These are phyloP conservation scores for Hymenotorrendiella dingleyae DNA, from an alignment of 2,329 filamentous ascomycete genomes.

Conservation along the genomic window DNA sequence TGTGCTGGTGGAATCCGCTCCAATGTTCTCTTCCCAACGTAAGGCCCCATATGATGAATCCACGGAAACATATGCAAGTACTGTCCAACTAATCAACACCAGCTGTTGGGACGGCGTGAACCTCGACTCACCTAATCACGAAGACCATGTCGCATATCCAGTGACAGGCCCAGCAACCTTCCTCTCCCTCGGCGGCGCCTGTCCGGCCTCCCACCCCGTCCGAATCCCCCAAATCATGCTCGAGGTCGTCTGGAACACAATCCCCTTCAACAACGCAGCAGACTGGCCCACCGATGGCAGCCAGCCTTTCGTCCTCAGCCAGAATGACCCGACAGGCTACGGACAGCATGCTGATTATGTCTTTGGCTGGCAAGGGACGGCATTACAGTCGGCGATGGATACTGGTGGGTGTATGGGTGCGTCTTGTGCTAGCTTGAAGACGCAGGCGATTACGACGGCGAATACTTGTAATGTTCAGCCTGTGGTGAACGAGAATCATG, in stretches of 20 bases:
- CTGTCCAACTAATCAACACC: conserved; percentile 26
- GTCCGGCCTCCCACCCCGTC: conserved; percentile 34
- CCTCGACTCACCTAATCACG: conserved; percentile 13
- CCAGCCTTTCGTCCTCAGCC: conserved; percentile 38
- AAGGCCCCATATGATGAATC: conserved; percentile 38
- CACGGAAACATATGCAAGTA: not conserved
- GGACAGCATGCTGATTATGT: conserved; percentile 46
- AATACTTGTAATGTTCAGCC: conserved; percentile 6
- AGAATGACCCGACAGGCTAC: conserved; percentile 39
- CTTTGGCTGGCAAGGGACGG: conserved; percentile 44
- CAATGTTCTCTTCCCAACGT: conserved; percentile 71
- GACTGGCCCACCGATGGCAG: conserved; percentile 39
- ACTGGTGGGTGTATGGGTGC: conserved; percentile 40
- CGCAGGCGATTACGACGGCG: conserved; percentile 29
- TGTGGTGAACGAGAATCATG: conserved; percentile 4
- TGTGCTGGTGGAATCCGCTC: conserved; percentile 58
- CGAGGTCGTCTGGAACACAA: conserved; percentile 43
- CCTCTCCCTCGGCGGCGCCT: conserved; percentile 6
- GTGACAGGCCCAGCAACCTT: conserved; percentile 7
- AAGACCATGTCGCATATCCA: conserved; percentile 23
- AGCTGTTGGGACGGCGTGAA: conserved; percentile 19
- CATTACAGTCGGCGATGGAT: conserved; percentile 45
- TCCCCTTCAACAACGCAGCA: conserved; percentile 35
- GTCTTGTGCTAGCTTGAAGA: conserved; percentile 39
- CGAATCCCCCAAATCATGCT: conserved; percentile 44